phyloP scores from a whole-genome alignment of 2,329 filamentous ascomycete species.

The Teratosphaeriaceae sp. region DNA sequence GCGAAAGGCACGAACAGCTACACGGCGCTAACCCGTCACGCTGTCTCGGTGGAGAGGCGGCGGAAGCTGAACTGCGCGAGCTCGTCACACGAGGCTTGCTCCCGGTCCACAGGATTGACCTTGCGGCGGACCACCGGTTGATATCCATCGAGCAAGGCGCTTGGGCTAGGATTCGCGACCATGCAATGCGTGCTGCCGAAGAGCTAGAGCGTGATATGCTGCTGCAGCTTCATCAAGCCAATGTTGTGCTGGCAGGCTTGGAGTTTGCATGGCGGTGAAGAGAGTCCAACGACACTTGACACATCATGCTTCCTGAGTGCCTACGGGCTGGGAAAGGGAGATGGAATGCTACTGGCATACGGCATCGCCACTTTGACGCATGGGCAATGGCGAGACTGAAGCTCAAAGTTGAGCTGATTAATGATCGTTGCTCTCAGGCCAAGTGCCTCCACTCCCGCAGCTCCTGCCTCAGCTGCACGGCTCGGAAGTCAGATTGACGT shows the following conservation, averaged over 20 bases:
- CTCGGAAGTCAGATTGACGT: constrained; percentile 23
- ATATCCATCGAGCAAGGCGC: neutral
- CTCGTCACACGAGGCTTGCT: neutral
- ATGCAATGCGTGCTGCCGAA: neutral
- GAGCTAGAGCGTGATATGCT: neutral
- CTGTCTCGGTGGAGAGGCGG: neutral
- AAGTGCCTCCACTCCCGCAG: constrained; percentile 20
- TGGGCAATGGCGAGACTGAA: too few species aligned
- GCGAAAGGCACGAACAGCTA: neutral
- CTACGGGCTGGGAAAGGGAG: too few species aligned
- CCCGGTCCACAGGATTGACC: neutral
- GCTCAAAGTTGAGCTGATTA: too few species aligned
- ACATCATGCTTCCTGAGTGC: neutral
- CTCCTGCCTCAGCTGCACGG: constrained; percentile 22
- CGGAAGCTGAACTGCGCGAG: neutral
- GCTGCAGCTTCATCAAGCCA: neutral
- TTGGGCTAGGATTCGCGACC: neutral
- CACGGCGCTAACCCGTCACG: too few species aligned
- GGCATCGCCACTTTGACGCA: too few species aligned
- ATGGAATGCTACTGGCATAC: too few species aligned
- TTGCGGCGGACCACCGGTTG: neutral
- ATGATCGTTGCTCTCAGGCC: too few species aligned
- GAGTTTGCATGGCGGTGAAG: neutral
- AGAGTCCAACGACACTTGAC: neutral
- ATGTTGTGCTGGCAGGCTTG: neutral